Evolutionary conservation across 148 eudicot species (phyloP), one percentile per base, ranked within the genome.

Genomic region (Diospyros kaki): DNA sequence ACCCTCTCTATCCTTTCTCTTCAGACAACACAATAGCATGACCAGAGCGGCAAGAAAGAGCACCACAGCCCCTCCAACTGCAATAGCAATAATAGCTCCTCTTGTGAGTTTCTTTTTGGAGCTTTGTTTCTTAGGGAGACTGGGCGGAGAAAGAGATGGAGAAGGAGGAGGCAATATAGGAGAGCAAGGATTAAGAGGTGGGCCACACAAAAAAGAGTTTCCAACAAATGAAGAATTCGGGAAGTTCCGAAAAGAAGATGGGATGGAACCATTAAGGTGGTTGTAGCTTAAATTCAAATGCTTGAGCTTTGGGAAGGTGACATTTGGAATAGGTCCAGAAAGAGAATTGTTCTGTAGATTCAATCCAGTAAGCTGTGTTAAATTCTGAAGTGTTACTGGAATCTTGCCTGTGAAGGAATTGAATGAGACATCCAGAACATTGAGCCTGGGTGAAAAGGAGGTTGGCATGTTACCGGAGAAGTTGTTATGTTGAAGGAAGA

Each of bases 211-310:
- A 5, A 51, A 39, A 54, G 79, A 41, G 66, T 84, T 84, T 40
- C 86, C 84, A 0, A 63, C 3, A 60, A 81, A 81, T 13, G 86
- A 81, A 66, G 86, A 81, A 71, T 63, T 68, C 13, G 86, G 82
- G 68, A 84, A 84, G 2, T 63, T 81, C 3, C 72, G 72, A 13
- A 84, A 48, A 42, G 82, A 75, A 61, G 78, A 68, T 3, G 86
- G 84, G 15, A 84, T 78, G 1, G 80, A 55, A 50, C 86, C 84
- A 58, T 63, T 81, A 68, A 84, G 75, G 72, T 81, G 53, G 48
- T 84, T 84, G 81, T 81, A 54, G 73, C 86, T 84, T 78, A 81
- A 13, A 58, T 84, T 84, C 66, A 84, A 51, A 75, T 15, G 77
- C 50, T 66, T 78, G 46, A 84, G 84, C 9, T 41, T 76, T 67